Base-by-base conservation (phyloP, 2,329 filamentous ascomycete species). In the Polytolypa hystricis region DNA sequence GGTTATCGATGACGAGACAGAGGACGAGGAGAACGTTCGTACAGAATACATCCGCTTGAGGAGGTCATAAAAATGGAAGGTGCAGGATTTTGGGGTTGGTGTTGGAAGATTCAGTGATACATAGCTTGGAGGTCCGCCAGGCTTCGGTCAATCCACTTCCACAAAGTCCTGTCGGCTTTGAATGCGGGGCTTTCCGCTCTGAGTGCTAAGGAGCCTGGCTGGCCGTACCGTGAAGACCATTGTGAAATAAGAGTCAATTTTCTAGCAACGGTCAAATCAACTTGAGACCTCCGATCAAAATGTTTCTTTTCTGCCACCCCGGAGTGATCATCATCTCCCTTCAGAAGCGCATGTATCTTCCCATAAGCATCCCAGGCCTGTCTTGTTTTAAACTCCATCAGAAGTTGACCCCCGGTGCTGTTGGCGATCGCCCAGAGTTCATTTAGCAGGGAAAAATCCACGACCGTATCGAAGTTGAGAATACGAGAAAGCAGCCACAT, bases 401-500 rank as follows among this genome's bases (percentile, higher is more conserved):
- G n/a, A 25, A 25, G 21, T n/a, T n/a, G n/a, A 25, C 21, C 21
- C 7, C n/a, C 21, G 7, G 21, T 25, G 21, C 21, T 7, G 21
- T 25, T 25, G 21, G 21, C 7, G 7, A 25, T 7, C 7, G n/a
- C n/a, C 43, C 46, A 51, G 14, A 48, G 15, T 14, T 32, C 40
- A 38, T 41, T 14, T 30, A 53, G 45, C 10, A 48, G 36, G 17
- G 21, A 16, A 11, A 45, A 47, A 37, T 52, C 48, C 23, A 8
- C 20, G 30, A 41, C 38, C 16, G 43, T 44, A 32, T 50, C 43
- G 9, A 52, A 36, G 26, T 30, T 46, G 11, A 50, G 38, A n/a
- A 52, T 36, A 30, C 42, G 40, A 37, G 31, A 43, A 30, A 51
- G 35, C 18, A 30, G 37, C 47, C 42, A 49, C 10, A 37, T 26